A percentile compares a stretch with the other conserved stretches of the same genome.
These are phyloP conservation scores for Curvularia sp. DNA, from an alignment of 2,329 filamentous ascomycete species.

Conservation along the genomic window DNA sequence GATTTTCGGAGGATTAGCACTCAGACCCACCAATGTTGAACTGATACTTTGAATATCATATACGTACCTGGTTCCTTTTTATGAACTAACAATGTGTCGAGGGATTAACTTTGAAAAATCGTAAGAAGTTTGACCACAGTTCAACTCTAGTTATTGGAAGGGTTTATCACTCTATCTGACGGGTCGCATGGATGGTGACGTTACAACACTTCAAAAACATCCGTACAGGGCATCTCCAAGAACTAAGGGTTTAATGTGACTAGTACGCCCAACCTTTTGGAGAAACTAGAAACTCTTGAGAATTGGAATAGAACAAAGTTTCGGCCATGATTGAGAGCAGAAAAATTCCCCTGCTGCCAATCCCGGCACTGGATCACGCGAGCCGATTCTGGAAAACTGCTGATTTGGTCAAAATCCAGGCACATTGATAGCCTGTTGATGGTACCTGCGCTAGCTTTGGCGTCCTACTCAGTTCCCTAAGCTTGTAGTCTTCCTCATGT, in stretches of 20 bases:
- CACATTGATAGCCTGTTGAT: background rate
- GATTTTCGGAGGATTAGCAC: too few relatives aligned
- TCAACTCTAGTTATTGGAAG: too few relatives aligned
- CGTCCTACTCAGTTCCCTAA: background rate
- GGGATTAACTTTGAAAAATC: background rate
- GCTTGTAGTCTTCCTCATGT: background rate
- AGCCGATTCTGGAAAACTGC: background rate
- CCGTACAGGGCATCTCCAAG: background rate
- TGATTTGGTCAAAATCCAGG: conserved; percentile 2
- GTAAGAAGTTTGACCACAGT: background rate
- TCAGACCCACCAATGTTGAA: too few relatives aligned
- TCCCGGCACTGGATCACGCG: background rate
- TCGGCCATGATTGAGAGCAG: too few relatives aligned
- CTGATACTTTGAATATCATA: too few relatives aligned
- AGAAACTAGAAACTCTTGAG: background rate
- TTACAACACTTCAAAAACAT: background rate
- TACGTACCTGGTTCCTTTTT: background rate
- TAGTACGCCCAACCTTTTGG: background rate
- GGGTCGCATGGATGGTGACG: background rate
- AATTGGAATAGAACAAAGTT: too few relatives aligned
- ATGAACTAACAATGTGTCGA: background rate
- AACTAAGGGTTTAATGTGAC: background rate
- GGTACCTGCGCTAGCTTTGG: conserved; percentile 14
- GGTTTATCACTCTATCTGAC: background rate
- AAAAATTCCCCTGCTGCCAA: background rate